Evolutionary conservation across 352 stramenopile genomes (phyloP), one percentile per base, ranked within the genome.

Genomic region (Phytophthora kernoviae): DNA sequence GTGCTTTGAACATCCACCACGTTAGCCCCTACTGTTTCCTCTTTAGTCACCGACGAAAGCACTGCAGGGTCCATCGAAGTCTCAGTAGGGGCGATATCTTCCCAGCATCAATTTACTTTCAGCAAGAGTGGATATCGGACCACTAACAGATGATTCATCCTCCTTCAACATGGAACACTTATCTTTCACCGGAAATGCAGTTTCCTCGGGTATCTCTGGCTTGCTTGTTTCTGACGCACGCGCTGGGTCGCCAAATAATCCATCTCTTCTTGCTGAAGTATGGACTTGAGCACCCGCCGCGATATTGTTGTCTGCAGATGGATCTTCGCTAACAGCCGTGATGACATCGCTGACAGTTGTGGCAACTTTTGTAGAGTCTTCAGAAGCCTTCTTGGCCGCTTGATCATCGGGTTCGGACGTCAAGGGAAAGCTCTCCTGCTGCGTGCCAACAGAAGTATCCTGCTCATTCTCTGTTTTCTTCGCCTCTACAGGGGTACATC

Each of bases 301-400:
- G 33, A 17, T n/a, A 39, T 34, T 34, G 30, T 52, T 42, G 45
- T 22, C 7, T 42, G 10, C 20, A 20, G 44, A 9, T 22, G 47
- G 2, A 14, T 32, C 20, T 10, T 39, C 15, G 10, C n/a, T 36
- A 10, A 18, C 20, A 4, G n/a, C 21, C 21, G 42, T 18, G 11
- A 43, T 57, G 20, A 2, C 47, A 43, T 44, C 27, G 17, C 14
- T 33, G 27, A 24, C 24, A 36, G 40, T 39, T 62, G 60, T 17
- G 21, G 26, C 34, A 18, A 15, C 26, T 39, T 54, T 30, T 9
- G 5, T 20, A 46, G 18, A 21, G 10, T 48, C 46, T 11, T 53
- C 40, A 7, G 43, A 4, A 34, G 42, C 27, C 12, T 40, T n/a
- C 18, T 47, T 24, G 3, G 47, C 41, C 34, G 49, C 27, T 47